phyloP scores from a whole-genome alignment of 2,329 filamentous ascomycete genomes.

The Phaeosphaeriaceae sp. region DNA sequence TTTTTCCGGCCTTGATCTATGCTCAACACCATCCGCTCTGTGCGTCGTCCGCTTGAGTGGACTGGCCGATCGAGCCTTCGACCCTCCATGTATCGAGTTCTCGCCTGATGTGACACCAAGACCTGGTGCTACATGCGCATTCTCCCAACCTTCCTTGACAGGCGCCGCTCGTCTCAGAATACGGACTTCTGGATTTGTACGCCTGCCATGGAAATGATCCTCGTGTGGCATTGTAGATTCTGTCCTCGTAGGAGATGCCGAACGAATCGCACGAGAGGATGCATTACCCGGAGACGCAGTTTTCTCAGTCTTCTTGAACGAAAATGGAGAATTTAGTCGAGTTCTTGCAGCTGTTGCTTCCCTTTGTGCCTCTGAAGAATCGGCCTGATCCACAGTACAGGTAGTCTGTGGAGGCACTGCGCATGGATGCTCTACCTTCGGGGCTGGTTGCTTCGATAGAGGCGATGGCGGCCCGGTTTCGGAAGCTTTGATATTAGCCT shows the following conservation, averaged over 20 bases:
- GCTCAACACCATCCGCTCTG: neutral
- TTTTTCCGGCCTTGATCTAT: too few species aligned
- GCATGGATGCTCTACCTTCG: neutral
- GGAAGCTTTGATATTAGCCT: neutral
- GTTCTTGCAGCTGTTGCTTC: neutral
- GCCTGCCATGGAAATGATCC: conserved; percentile 6
- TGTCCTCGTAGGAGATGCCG: neutral
- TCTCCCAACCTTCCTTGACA: neutral
- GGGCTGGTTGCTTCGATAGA: neutral
- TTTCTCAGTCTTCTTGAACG: neutral
- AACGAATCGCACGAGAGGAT: neutral
- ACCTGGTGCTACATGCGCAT: neutral
- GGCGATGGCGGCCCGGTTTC: neutral
- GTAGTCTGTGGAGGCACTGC: neutral
- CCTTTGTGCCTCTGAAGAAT: neutral
- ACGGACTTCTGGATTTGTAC: conserved; percentile 15
- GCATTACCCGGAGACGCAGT: neutral
- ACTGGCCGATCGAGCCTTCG: conserved; percentile 1
- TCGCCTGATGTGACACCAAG: too few species aligned
- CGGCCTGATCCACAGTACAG: neutral
- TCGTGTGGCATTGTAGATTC: conserved; percentile 6
- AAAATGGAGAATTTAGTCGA: conserved; percentile 21
- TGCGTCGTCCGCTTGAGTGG: conserved; percentile 13
- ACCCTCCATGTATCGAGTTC: neutral
- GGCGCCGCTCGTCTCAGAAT: conserved; percentile 7